These are phyloP conservation scores for Coemansia sp. DNA, from an alignment of 192 early-diverging fungal genomes.

Conservation along the genomic window DNA sequence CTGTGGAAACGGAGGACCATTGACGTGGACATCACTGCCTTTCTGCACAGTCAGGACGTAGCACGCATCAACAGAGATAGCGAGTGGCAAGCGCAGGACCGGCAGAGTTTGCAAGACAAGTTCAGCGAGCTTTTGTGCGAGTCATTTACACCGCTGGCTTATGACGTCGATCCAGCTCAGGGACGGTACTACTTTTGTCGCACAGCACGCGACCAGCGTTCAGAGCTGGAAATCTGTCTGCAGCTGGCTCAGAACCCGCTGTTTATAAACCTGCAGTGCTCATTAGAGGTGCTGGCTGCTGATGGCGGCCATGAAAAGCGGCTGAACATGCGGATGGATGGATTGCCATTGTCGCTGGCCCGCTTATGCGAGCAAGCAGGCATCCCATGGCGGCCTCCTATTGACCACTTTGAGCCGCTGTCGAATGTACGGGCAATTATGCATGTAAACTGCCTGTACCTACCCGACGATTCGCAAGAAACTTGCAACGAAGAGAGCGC, in stretches of 20 bases:
- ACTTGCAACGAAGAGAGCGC: slow-evolving; percentile 7
- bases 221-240: slow-evolving; percentile 42
- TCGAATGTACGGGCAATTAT: slow-evolving; percentile 42
- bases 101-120: slow-evolving; percentile 31
- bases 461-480: slow-evolving; percentile 24
- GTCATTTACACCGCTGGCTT: slow-evolving; percentile 41
- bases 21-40: slow-evolving; percentile 51
- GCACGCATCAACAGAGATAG: slow-evolving; percentile 34
- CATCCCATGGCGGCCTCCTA: slow-evolving; percentile 46
- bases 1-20: slow-evolving; percentile 44
- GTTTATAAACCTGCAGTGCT: slow-evolving; percentile 48
- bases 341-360: slow-evolving; percentile 43
- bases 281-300: slow-evolving; percentile 40
- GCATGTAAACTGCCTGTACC: slow-evolving; percentile 50
- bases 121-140: slow-evolving; percentile 36
- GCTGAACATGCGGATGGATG: slow-evolving; percentile 48
- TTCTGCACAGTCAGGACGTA: slow-evolving; percentile 54
- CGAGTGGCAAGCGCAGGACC: slow-evolving; percentile 39
- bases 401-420: slow-evolving; percentile 50
- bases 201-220: slow-evolving; percentile 23
- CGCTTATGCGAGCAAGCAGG: slow-evolving; percentile 43
- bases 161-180: slow-evolving; percentile 33
- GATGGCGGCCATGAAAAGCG: slow-evolving; percentile 23
- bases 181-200: slow-evolving; percentile 48
- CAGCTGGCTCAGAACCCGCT: slow-evolving; percentile 50